phyloP scores from a whole-genome alignment of 2,329 filamentous ascomycete genomes.

The Pseudocercospora cruenta region DNA sequence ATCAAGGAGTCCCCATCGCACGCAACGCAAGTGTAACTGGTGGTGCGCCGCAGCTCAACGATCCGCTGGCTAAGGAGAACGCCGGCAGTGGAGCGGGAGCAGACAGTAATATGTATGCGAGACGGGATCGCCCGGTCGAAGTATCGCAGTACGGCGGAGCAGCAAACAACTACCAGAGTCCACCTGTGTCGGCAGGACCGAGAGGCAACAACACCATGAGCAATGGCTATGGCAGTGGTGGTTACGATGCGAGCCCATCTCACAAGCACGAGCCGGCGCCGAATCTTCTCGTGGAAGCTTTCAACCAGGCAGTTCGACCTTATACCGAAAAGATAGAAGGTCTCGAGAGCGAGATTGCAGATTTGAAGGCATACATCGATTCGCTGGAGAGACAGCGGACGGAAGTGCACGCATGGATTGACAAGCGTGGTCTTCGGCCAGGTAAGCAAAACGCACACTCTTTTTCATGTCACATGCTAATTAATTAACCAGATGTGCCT shows the following conservation, averaged over 20 bases:
- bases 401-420: constrained; percentile 59
- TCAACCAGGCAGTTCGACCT: constrained; percentile 57
- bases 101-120: constrained; percentile 50
- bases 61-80: constrained; percentile 33
- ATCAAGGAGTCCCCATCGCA: constrained; percentile 34
- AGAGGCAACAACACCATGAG: constrained; percentile 17
- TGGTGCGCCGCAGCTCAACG: constrained; percentile 26
- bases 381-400: constrained; percentile 55
- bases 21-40: constrained; percentile 35
- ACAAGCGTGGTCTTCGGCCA: constrained; percentile 58
- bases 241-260: constrained; percentile 28
- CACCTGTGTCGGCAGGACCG: constrained; percentile 9
- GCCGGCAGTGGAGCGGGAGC: constrained; percentile 30
- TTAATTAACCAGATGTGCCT: constrained; percentile 50
- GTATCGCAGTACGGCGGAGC: constrained; percentile 24
- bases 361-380: constrained; percentile 55
- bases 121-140: constrained; percentile 48
- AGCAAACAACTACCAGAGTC: constrained; percentile 12
- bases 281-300: constrained; percentile 56
- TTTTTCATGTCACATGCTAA: constrained; percentile 6
- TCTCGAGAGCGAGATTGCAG: constrained; percentile 55
- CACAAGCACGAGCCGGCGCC: constrained; percentile 48
- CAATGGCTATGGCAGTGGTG: constrained; percentile 23
- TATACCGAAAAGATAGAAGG: constrained; percentile 58
- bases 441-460: constrained; percentile 43